phyloP scores from a whole-genome alignment of 169 alveolate species.

The Eimeria falciformis region DNA sequence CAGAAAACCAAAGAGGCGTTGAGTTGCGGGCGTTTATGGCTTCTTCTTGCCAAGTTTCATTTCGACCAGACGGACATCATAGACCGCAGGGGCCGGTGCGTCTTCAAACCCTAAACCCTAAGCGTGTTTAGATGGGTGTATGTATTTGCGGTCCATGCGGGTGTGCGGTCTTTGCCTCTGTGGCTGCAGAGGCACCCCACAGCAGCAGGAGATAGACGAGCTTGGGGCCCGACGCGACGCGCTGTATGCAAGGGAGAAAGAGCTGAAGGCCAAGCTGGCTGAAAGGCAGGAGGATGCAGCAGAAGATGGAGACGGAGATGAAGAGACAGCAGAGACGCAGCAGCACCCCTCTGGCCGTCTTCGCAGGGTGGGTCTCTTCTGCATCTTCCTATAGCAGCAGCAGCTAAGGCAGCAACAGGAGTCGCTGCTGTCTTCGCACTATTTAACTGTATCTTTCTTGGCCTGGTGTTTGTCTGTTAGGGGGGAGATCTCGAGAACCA shows the following conservation, averaged over 20 bases:
- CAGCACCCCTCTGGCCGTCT: neutral
- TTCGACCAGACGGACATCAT: constrained; percentile 26
- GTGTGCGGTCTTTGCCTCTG: neutral
- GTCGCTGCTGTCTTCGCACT: neutral
- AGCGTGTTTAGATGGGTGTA: too few relatives aligned
- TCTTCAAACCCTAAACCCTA: too few relatives aligned
- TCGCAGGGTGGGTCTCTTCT: constrained; percentile 1
- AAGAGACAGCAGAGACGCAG: neutral
- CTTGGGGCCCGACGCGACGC: neutral
- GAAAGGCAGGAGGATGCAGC: neutral
- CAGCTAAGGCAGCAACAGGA: neutral
- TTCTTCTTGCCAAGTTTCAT: constrained; percentile 1
- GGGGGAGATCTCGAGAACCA: constrained; percentile 1
- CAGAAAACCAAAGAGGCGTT: constrained; percentile 48
- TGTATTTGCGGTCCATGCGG: too few relatives aligned
- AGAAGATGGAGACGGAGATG: neutral
- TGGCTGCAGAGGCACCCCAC: constrained; percentile 27
- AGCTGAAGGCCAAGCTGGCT: neutral
- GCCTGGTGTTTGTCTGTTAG: neutral
- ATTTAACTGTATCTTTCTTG: neutral
- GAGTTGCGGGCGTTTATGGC: constrained; percentile 58
- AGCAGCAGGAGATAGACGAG: neutral
- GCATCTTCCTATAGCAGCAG: neutral
- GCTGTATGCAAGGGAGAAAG: constrained; percentile 1
- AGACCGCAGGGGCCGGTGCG: constrained; percentile 41